phyloP scores from a whole-genome alignment of 2,329 filamentous ascomycete genomes.

The Alternaria gaisen region DNA sequence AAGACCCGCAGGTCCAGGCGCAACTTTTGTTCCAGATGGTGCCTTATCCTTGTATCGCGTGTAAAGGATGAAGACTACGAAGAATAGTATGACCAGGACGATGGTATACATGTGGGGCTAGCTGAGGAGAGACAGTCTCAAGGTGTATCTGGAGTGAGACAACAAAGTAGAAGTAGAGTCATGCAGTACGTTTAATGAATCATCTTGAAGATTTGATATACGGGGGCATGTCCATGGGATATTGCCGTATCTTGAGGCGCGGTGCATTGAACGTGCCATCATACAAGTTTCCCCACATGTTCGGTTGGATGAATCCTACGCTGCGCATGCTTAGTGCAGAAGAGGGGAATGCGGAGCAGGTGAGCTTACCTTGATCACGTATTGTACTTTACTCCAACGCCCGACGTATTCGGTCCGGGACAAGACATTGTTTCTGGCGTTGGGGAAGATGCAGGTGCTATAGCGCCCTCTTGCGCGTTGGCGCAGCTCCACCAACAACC shows the following conservation, averaged over 20 bases:
- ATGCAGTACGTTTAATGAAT: neutral
- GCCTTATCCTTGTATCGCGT: constrained; percentile 16
- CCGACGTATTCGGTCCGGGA: neutral
- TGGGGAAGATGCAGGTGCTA: neutral
- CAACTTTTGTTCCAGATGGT: constrained; percentile 26
- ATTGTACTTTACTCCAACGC: constrained; percentile 1
- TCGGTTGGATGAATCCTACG: constrained; percentile 12
- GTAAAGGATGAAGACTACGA: constrained; percentile 24
- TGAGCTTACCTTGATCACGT: neutral
- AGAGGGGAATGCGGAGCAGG: constrained; percentile 27
- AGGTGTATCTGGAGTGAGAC: neutral
- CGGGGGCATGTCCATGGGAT: neutral
- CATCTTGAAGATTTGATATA: neutral
- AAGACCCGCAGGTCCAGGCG: constrained; percentile 39
- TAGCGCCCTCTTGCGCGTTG: neutral
- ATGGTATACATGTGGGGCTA: constrained; percentile 34
- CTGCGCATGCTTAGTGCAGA: neutral
- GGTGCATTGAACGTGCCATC: constrained; percentile 1
- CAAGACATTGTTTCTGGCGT: neutral
- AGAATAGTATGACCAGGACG: constrained; percentile 19
- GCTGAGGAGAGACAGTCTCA: neutral
- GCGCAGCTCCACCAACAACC: neutral
- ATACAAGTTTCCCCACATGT: constrained; percentile 23
- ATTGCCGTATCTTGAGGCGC: neutral
- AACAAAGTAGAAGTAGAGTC: neutral